Percentiles rank a stretch among this genome's conserved stretches.
Conservation (phyloP, 2,329 filamentous ascomycete species). For the Colletotrichum horii region DNA sequence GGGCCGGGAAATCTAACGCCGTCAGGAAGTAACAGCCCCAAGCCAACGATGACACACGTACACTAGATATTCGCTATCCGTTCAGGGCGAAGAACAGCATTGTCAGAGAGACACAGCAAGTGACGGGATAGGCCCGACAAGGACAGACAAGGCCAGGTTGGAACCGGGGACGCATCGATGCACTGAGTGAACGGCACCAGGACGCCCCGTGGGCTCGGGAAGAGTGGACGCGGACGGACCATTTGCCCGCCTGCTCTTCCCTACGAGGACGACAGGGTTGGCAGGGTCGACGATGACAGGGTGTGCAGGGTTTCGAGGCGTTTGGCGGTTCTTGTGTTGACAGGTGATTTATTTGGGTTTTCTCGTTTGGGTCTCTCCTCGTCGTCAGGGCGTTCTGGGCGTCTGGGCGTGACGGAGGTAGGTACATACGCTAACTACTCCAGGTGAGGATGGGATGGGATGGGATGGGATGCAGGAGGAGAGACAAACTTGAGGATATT, state of each 20-base stretch:
- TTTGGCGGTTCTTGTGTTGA: background rate
- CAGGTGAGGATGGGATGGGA: background rate
- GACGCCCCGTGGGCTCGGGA: constrained; percentile 21
- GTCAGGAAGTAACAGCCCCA: background rate
- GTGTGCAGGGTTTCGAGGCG: background rate
- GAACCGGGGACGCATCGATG: constrained; percentile 10
- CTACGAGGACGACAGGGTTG: background rate
- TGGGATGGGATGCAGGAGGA: background rate
- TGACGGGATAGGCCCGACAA: constrained; percentile 3
- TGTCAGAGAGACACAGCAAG: background rate
- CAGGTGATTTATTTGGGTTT: background rate
- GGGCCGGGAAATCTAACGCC: too few relatives aligned
- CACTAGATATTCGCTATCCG: too few relatives aligned
- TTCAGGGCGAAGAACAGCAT: too few relatives aligned
- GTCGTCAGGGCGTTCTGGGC: background rate
- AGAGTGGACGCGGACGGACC: constrained; percentile 18
- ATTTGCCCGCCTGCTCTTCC: constrained; percentile 3
- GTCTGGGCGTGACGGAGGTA: background rate
- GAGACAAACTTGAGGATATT: constrained; percentile 5
- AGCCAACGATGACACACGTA: background rate
- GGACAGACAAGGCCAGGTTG: background rate
- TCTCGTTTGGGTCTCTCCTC: background rate
- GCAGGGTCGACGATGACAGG: background rate
- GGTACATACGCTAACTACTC: too few relatives aligned
- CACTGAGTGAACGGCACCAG: constrained; percentile 6